Percentiles rank a stretch among this genome's conserved stretches.
These are phyloP conservation scores for Globisporangium takayamanum DNA, from an alignment of 352 stramenopile genomes.

Conservation along the genomic window DNA sequence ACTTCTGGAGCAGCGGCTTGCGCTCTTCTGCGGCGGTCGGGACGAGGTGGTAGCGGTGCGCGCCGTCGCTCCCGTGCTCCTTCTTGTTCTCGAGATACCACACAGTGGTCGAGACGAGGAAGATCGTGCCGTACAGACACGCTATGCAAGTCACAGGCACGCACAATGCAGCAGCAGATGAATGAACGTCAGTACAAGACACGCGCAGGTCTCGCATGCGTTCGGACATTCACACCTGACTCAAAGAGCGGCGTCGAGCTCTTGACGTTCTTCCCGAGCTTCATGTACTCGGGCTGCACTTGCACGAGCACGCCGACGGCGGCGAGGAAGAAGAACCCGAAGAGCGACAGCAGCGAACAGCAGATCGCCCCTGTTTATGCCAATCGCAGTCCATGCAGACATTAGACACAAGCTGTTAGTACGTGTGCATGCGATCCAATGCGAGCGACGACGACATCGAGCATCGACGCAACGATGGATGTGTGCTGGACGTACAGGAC, in stretches of 20 bases:
- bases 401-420: not conserved
- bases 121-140: conserved; percentile 60
- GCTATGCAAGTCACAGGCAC: conserved; percentile 20
- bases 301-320: conserved; percentile 61
- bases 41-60: conserved; percentile 37
- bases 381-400: not conserved
- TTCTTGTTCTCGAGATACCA: conserved; percentile 73
- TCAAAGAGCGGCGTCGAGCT: conserved; percentile 63
- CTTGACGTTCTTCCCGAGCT: conserved; percentile 66
- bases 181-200: not conserved
- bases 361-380: conserved; percentile 47
- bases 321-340: conserved; percentile 70
- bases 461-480: too few species aligned
- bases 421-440: not conserved
- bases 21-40: conserved; percentile 45
- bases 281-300: conserved; percentile 80
- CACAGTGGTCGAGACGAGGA: conserved; percentile 57
- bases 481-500: conserved; percentile 22
- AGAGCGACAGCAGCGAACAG: conserved; percentile 69
- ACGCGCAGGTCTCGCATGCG: not conserved
- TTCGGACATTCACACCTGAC: conserved; percentile 18
- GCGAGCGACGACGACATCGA: not conserved
- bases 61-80: conserved; percentile 14
- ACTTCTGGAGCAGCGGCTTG: conserved; percentile 56
- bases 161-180: not conserved